These are phyloP conservation scores for Phytophthora rubi DNA, from an alignment of 352 stramenopile genomes.

Conservation along the genomic window DNA sequence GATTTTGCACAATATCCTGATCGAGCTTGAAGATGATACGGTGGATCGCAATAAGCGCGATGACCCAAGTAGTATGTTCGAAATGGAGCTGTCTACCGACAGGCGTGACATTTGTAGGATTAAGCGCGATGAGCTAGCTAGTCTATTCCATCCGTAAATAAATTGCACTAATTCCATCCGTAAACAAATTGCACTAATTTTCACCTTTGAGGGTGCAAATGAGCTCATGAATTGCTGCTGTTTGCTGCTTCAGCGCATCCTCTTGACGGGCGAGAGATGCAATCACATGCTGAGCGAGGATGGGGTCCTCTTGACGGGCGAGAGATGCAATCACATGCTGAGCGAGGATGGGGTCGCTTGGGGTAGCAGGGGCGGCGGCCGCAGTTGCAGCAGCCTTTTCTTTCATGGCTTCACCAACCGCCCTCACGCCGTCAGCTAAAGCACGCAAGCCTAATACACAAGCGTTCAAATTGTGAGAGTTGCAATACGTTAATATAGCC, in stretches of 20 bases:
- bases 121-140: not conserved
- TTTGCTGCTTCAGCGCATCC: not conserved
- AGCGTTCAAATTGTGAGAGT: not conserved
- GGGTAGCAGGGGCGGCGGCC: not conserved
- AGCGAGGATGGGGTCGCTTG: not conserved
- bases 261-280: not conserved
- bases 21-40: not conserved
- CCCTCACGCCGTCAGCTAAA: not conserved
- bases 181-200: not conserved
- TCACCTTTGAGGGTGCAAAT: not conserved
- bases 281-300: not conserved
- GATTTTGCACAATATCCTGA: not conserved
- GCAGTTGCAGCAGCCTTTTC: not conserved
- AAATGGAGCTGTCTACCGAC: not conserved
- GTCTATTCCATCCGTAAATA: not conserved
- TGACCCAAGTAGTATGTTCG: not conserved
- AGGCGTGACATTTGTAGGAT: not conserved
- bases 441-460: not conserved
- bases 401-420: not conserved
- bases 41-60: not conserved
- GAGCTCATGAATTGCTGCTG: not conserved
- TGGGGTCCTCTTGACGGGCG: not conserved
- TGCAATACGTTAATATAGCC: not conserved
- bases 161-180: not conserved
- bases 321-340: not conserved